These are phyloP conservation scores for Loxodes magnus DNA, from an alignment of 73 alveolate genomes.

Conservation along the genomic window DNA sequence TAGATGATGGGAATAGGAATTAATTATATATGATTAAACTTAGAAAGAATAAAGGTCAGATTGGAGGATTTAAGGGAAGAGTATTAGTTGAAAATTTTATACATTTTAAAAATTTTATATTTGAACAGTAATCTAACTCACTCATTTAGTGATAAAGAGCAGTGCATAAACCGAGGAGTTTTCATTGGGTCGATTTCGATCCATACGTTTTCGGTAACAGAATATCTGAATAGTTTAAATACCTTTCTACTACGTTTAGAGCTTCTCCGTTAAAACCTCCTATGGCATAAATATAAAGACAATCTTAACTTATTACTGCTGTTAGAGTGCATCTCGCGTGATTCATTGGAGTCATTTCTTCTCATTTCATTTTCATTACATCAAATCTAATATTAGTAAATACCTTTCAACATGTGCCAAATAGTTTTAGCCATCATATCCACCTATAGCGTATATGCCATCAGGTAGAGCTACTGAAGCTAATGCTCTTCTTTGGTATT, in stretches of 20 bases:
- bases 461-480: conserved; percentile 86
- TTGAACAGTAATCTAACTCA: too few relatives aligned
- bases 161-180: conserved; percentile 66
- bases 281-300: conserved; percentile 60
- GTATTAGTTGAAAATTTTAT: too few relatives aligned
- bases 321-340: conserved; percentile 64
- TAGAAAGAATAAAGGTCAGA: too few relatives aligned
- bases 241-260: conserved; percentile 68
- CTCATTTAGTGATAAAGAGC: conserved; percentile 6
- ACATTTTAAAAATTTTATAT: too few relatives aligned
- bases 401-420: conserved; percentile 25
- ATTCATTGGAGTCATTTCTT: conserved; percentile 40
- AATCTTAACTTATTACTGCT: conserved; percentile 58
- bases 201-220: conserved; percentile 63
- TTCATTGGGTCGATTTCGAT: conserved; percentile 46
- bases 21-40: too few relatives aligned
- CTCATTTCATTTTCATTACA: conserved; percentile 48
- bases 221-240: conserved; percentile 38
- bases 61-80: too few relatives aligned
- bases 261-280: conserved; percentile 85
- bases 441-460: conserved; percentile 92
- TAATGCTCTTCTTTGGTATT: conserved; percentile 74
- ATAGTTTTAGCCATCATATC: conserved; percentile 81
- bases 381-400: conserved; percentile 54
- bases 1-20: too few relatives aligned